Evolutionary conservation across 2,329 filamentous ascomycete species (phyloP).

Genomic region (Penicillium sp.): DNA sequence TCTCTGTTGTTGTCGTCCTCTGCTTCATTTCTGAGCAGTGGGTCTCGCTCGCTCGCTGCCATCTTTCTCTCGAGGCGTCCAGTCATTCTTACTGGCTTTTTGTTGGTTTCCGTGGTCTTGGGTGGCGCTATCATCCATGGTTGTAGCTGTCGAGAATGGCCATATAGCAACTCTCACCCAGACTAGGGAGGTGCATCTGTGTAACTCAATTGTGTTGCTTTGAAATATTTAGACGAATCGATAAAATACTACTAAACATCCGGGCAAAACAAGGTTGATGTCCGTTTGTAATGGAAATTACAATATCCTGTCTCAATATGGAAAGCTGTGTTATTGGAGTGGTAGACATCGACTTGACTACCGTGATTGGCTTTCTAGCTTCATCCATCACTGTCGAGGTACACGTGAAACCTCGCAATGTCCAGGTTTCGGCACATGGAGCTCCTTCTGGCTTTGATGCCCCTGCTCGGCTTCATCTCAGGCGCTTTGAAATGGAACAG

Average conservation of each 20-base stretch:
- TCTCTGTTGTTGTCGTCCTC: not conserved
- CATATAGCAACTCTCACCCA: not conserved
- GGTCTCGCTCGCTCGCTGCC: not conserved
- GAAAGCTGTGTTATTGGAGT: not conserved
- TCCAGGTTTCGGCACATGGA: not conserved
- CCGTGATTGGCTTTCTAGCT: not conserved
- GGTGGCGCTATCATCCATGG: slow-evolving; percentile 1
- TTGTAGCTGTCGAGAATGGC: not conserved
- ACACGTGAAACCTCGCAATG: not conserved
- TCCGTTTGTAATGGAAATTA: not conserved
- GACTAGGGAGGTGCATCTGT: not conserved
- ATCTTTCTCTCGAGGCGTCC: not conserved
- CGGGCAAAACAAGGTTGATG: too few relatives aligned
- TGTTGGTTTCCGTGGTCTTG: slow-evolving; percentile 7
- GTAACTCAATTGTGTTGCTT: not conserved
- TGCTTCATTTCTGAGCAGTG: not conserved
- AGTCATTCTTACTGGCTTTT: slow-evolving; percentile 2
- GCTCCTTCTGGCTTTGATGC: slow-evolving; percentile 68
- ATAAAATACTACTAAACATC: slow-evolving; percentile 1
- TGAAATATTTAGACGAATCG: not conserved
- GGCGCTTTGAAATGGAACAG: slow-evolving; percentile 57
- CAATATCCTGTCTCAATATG: not conserved
- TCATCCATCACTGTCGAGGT: not conserved
- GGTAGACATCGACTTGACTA: not conserved
- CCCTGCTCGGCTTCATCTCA: slow-evolving; percentile 69